A percentile compares a stretch with the other conserved stretches of the same genome.
Evolutionary conservation across 495 filamentous ascomycete species (phyloP).

Genomic region (Cercophora newfieldiana): DNA sequence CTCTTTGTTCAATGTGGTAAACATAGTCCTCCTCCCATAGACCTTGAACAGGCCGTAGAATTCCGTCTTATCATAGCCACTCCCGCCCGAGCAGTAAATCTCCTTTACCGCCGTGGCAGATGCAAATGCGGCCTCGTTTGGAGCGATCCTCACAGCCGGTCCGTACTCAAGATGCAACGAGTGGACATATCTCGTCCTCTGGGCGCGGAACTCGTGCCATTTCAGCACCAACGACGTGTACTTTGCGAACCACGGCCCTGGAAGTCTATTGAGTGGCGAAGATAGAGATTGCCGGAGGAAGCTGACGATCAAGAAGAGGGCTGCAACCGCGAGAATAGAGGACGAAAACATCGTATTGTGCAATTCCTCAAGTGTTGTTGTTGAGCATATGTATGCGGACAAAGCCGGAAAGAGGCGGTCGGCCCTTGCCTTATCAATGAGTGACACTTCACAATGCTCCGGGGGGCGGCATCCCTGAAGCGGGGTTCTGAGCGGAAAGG

Average conservation of each 20-base stretch:
- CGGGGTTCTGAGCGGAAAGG: neutral
- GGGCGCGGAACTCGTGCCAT: slow-evolving; percentile 56
- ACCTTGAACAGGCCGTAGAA: slow-evolving; percentile 65
- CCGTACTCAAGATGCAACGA: slow-evolving; percentile 57
- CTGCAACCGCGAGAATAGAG: slow-evolving; percentile 22
- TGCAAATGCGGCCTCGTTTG: slow-evolving; percentile 63
- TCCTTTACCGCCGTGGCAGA: slow-evolving; percentile 60
- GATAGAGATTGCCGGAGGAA: slow-evolving; percentile 25
- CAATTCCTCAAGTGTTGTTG: neutral
- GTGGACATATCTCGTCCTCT: slow-evolving; percentile 58
- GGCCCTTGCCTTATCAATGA: neutral
- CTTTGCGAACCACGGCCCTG: slow-evolving; percentile 54
- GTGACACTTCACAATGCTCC: neutral
- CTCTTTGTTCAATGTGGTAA: slow-evolving; percentile 58
- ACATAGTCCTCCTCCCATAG: slow-evolving; percentile 60
- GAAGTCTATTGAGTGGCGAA: slow-evolving; percentile 49
- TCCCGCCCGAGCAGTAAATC: slow-evolving; percentile 64
- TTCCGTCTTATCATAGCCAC: slow-evolving; percentile 68
- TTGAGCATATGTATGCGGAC: neutral
- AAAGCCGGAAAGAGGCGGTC: neutral
- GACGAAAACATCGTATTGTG: slow-evolving; percentile 18
- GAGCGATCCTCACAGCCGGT: slow-evolving; percentile 56
- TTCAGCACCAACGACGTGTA: slow-evolving; percentile 57
- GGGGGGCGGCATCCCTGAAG: neutral
- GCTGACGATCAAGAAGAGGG: slow-evolving; percentile 23